Evolutionary conservation across 805 yeast species (phyloP).

Genomic region (Metschnikowia continentalis): DNA sequence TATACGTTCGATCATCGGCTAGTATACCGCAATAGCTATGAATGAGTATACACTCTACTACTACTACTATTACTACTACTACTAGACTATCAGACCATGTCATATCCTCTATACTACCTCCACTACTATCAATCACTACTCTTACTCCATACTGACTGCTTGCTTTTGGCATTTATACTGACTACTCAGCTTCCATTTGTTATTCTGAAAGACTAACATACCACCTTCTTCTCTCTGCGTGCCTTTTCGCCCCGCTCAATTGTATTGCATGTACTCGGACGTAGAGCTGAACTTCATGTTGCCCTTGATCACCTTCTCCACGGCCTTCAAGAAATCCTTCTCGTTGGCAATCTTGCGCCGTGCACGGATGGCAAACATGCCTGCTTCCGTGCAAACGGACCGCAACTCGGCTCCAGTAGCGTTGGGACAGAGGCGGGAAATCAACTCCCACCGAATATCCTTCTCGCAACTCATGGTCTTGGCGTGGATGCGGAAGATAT

Average conservation of each 20-base stretch:
- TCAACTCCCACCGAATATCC: slow-evolving; percentile 97
- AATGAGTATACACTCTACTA: too few species aligned
- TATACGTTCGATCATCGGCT: too few species aligned
- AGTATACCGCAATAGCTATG: too few species aligned
- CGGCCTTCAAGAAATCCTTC: slow-evolving; percentile 96
- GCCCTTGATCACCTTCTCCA: slow-evolving; percentile 97
- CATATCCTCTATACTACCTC: too few species aligned
- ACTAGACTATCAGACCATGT: too few species aligned
- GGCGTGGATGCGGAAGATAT: slow-evolving; percentile 94
- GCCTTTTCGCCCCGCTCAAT: slow-evolving; percentile 35
- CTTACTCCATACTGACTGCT: too few species aligned
- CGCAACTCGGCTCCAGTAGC: slow-evolving; percentile 98
- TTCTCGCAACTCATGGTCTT: slow-evolving; percentile 97
- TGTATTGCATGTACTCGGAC: slow-evolving; percentile 97
- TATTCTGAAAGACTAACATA: not conserved
- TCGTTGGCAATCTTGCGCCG: slow-evolving; percentile 98
- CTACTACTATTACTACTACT: too few species aligned
- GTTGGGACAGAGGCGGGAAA: slow-evolving; percentile 95
- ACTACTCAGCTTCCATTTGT: not conserved
- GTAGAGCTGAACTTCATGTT: slow-evolving; percentile 96
- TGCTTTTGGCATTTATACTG: not conserved
- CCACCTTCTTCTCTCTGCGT: not conserved
- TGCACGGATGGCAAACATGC: slow-evolving; percentile 98
- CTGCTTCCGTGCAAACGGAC: slow-evolving; percentile 98
- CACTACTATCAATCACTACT: too few species aligned